phyloP scores from a whole-genome alignment of 169 alveolate genomes.

The Babesia ovis region DNA sequence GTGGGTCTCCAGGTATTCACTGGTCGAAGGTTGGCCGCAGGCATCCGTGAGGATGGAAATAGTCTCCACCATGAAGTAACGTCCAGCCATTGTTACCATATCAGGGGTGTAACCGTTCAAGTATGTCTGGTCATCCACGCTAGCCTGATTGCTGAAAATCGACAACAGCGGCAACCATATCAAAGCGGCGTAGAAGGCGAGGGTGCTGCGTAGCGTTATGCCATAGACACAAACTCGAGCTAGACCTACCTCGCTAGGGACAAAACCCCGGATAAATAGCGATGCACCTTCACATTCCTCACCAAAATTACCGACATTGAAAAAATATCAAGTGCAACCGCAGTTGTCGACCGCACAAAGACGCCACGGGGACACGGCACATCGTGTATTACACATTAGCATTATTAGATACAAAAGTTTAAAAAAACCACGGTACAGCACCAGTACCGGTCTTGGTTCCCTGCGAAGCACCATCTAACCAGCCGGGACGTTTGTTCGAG shows the following conservation, averaged over 20 bases:
- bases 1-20: neutral
- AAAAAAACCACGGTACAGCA: neutral
- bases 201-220: constrained; percentile 22
- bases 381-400: neutral
- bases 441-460: neutral
- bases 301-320: constrained; percentile 26
- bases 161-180: constrained; percentile 20
- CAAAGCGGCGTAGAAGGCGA: constrained; percentile 41
- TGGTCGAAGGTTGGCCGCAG: neutral
- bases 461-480: neutral
- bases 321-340: neutral
- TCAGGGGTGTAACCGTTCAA: constrained; percentile 43
- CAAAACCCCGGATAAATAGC: constrained; percentile 13
- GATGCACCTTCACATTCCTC: constrained; percentile 43
- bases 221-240: neutral
- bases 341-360: neutral
- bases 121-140: constrained; percentile 60
- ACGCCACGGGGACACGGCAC: neutral
- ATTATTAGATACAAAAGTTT: neutral
- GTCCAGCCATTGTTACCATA: constrained; percentile 2
- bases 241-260: constrained; percentile 23
- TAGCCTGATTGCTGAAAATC: constrained; percentile 12
- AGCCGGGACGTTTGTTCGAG: neutral
- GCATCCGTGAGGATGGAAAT: neutral
- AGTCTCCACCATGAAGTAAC: constrained; percentile 33